Base-by-base conservation (phyloP, 352 stramenopile genomes). In the Globisporangium takayamanum region DNA sequence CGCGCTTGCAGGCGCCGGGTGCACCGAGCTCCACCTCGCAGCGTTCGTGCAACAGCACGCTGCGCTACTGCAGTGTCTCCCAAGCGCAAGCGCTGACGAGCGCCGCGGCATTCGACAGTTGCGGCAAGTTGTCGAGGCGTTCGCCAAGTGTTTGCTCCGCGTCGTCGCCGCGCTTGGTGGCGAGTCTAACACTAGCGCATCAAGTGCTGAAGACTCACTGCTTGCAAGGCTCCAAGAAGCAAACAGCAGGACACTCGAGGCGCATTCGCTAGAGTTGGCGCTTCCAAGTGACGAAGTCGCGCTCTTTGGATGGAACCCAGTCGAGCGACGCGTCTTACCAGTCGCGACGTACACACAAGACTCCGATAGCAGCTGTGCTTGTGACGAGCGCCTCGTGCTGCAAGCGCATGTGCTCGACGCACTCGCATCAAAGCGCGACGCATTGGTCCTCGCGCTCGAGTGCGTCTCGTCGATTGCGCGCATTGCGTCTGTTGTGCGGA, bases 11-110 rank as follows among this genome's bases (percentile, higher is more conserved):
- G 78, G 76, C 3, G 76, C 63, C 25, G 76, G 78, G 1, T 87
- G 74, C 30, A 55, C 63, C 3, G 78, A 89, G 55, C 72, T 84
- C 15, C 73, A 83, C 45, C 54, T 89, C 14, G 68, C 74, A 10
- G 44, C 55, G 6, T 68, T 66, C 57, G 30, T 89, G n/a, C 66
- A 66, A 12, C 45, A 62, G 36, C 67, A 80, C 8, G 55, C 61
- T 3, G 52, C 74, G 36, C 46, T 80, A 20, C 59, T 72, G 36
- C 44, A 46, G 25, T 12, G 20, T 2, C 45, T 28, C 33, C 45
- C 39, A 18, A 1, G n/a, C 8, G 30, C 36, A 45, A 26, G 20
- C 12, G 26, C 1, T 11, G 61, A 57, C 5, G 52, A 67, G 3
- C 59, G 14, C 1, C 57, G 67, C 50, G 49, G 20, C 22, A 51